A percentile compares a stretch with the other conserved stretches of the same genome.
Conservation (phyloP, 1,284 basidiomycete genomes). For the Cutaneotrichosporon sp. region DNA sequence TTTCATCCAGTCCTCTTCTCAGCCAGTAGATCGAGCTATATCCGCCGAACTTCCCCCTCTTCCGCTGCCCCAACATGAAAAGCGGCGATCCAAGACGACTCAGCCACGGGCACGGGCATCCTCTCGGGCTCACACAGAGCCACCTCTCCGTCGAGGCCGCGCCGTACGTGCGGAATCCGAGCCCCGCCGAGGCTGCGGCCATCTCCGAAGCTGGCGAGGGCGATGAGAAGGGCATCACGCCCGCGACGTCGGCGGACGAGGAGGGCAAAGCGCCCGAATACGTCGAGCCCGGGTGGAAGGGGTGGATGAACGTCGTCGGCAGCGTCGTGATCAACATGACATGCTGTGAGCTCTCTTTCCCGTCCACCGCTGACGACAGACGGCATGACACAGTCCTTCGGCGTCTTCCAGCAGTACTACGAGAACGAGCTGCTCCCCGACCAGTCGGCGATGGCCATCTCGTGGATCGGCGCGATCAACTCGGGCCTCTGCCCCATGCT, state of each 20-base stretch:
- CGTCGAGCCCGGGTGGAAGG: slow-evolving; percentile 15
- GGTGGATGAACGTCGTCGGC: slow-evolving; percentile 15
- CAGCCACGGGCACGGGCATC: background rate
- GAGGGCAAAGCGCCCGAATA: slow-evolving; percentile 1
- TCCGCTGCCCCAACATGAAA: background rate
- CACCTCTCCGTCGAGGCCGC: background rate
- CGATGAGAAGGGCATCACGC: background rate
- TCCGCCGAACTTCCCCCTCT: background rate
- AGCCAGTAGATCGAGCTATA: no score
- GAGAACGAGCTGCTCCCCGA: slow-evolving; percentile 19
- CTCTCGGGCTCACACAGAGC: background rate
- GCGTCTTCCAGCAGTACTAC: slow-evolving; percentile 44
- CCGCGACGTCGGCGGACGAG: background rate
- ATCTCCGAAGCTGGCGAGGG: background rate
- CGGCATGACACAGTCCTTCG: slow-evolving; percentile 44
- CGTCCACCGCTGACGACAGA: slow-evolving; percentile 34
- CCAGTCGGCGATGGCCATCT: slow-evolving; percentile 38
- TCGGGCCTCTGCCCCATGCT: slow-evolving; percentile 57
- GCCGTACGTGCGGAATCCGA: slow-evolving; percentile 4
- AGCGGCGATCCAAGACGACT: background rate
- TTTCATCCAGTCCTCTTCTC: no score
- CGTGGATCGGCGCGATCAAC: slow-evolving; percentile 75
- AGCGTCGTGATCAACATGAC: slow-evolving; percentile 35
- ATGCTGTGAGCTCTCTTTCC: slow-evolving; percentile 33
- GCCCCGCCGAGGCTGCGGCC: background rate